These are phyloP conservation scores for Mortierella claussenii DNA, from an alignment of 192 early-diverging fungal genomes.

Conservation along the genomic window DNA sequence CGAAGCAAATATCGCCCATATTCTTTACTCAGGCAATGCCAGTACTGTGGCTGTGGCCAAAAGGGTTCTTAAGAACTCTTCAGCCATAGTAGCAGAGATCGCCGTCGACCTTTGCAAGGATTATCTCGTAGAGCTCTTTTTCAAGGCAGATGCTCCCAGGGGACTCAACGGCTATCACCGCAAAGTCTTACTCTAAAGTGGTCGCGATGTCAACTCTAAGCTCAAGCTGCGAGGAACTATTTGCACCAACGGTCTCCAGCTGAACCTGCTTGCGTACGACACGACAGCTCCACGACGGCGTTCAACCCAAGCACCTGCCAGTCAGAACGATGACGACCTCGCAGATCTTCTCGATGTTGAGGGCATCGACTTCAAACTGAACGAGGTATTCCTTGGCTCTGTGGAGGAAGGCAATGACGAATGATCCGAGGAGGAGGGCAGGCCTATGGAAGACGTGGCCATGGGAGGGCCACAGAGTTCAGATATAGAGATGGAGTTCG, in stretches of 20 bases:
- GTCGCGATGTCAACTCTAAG: too few relatives aligned
- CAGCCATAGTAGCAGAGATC: too few relatives aligned
- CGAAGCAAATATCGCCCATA: neutral
- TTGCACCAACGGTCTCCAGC: slow-evolving; percentile 2
- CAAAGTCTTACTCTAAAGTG: neutral
- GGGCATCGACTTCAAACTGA: neutral
- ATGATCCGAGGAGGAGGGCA: neutral
- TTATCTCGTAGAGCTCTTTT: too few relatives aligned
- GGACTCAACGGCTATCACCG: neutral
- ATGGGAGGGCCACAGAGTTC: neutral
- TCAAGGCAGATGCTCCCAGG: too few relatives aligned
- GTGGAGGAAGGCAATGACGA: neutral
- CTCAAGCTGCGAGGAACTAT: neutral
- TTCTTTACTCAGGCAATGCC: too few relatives aligned
- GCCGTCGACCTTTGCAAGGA: too few relatives aligned
- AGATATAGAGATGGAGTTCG: neutral
- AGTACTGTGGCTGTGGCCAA: too few relatives aligned
- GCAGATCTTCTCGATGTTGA: neutral
- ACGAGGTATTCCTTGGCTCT: neutral
- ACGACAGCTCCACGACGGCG: too few relatives aligned
- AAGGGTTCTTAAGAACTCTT: too few relatives aligned
- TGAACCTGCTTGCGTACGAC: neutral
- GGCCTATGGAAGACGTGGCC: neutral
- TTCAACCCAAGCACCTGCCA: neutral
- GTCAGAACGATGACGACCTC: neutral